These are phyloP conservation scores for Begonia masoniana DNA, from an alignment of 306 rosid genomes.

Conservation along the genomic window DNA sequence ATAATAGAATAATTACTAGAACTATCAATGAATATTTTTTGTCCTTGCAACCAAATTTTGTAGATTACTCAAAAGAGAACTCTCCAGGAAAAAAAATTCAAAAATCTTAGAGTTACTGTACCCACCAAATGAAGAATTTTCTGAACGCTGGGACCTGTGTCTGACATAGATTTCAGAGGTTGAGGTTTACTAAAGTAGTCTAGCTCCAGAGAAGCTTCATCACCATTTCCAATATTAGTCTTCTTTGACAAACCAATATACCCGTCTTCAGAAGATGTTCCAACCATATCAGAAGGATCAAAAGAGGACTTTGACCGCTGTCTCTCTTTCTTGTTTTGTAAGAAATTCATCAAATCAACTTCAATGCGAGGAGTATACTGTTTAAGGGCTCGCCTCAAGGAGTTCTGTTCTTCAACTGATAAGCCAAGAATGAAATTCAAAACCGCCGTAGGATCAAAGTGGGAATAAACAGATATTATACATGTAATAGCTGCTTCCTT, in stretches of 20 bases:
- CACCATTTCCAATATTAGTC: slow-evolving; percentile 33
- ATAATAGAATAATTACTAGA: background rate
- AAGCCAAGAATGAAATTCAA: slow-evolving; percentile 85
- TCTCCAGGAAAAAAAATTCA: background rate
- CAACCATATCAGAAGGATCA: slow-evolving; percentile 83
- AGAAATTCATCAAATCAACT: slow-evolving; percentile 83
- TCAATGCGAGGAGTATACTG: slow-evolving; percentile 97
- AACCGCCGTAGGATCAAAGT: slow-evolving; percentile 81
- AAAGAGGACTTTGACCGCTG: slow-evolving; percentile 70
- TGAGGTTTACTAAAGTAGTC: slow-evolving; percentile 33
- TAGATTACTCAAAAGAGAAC: background rate
- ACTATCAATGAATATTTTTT: background rate
- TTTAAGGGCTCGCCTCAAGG: slow-evolving; percentile 92
- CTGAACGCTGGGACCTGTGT: slow-evolving; percentile 70
- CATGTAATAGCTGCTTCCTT: slow-evolving; percentile 95
- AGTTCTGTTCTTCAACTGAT: slow-evolving; percentile 92
- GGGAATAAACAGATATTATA: slow-evolving; percentile 88
- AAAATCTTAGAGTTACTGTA: slow-evolving; percentile 1
- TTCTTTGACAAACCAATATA: slow-evolving; percentile 62
- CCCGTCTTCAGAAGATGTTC: slow-evolving; percentile 94
- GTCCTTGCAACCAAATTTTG: background rate
- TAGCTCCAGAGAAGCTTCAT: slow-evolving; percentile 37
- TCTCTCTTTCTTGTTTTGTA: slow-evolving; percentile 93
- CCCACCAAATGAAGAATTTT: slow-evolving; percentile 89
- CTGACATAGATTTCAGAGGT: slow-evolving; percentile 30